Evolutionary conservation across 2,329 filamentous ascomycete species (phyloP).

Genomic region (Aspergillus hortae): DNA sequence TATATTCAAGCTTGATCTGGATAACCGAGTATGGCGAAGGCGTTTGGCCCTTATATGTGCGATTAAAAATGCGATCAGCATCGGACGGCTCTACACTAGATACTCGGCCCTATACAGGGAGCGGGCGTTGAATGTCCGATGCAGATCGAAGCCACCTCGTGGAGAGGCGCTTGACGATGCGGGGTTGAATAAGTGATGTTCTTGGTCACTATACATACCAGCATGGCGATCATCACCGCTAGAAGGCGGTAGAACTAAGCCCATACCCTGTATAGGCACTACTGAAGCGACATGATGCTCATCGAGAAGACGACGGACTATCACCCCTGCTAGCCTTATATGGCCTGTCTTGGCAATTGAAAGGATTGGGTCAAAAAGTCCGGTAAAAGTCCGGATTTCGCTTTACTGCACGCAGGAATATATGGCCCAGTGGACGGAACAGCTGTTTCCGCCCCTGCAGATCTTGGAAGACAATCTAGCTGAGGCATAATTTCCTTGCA

Average conservation of each 20-base stretch:
- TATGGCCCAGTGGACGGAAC: not conserved
- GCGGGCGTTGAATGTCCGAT: slow-evolving; percentile 3
- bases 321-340: not conserved
- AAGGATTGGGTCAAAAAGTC: slow-evolving; percentile 5
- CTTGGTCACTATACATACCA: not conserved
- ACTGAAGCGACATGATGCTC: not conserved
- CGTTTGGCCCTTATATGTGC: not conserved
- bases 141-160: not conserved
- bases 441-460: not conserved
- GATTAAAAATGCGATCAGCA: not conserved
- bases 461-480: not conserved
- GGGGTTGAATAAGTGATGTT: not conserved
- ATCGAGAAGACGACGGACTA: not conserved
- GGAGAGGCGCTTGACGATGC: not conserved
- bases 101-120: slow-evolving; percentile 2
- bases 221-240: not conserved
- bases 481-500: not conserved
- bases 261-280: not conserved
- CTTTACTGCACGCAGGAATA: not conserved
- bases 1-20: not conserved
- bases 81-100: not conserved
- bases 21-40: not conserved
- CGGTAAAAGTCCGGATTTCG: slow-evolving; percentile 6
- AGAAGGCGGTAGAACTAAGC: not conserved
- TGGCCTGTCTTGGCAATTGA: slow-evolving; percentile 1